Evolutionary conservation across 331 rosid genomes (phyloP).

Genomic region (Ulmus americana): DNA sequence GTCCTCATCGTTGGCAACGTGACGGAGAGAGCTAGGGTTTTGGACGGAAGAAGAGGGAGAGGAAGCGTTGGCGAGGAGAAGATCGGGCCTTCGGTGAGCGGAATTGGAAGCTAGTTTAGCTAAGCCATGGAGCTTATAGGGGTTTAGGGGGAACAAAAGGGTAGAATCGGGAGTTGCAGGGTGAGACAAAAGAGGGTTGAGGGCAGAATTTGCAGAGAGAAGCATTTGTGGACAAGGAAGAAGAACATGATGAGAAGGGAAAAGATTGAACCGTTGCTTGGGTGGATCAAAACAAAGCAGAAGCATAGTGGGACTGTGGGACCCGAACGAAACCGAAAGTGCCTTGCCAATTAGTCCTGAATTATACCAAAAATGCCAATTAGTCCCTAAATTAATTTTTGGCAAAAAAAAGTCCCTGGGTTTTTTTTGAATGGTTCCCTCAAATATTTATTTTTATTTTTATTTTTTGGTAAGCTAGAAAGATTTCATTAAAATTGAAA

Average conservation of each 20-base stretch:
- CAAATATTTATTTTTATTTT: too few species aligned
- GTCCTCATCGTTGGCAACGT: slow-evolving; percentile 34
- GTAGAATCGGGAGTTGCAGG: slow-evolving; percentile 20
- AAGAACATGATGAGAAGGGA: neutral
- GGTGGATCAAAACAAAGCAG: slow-evolving; percentile 14
- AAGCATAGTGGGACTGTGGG: neutral
- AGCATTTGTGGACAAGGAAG: slow-evolving; percentile 25
- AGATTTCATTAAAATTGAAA: too few species aligned
- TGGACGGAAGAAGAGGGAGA: slow-evolving; percentile 43
- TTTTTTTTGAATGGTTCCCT: too few species aligned
- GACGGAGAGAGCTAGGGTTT: slow-evolving; percentile 35
- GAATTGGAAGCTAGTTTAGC: neutral
- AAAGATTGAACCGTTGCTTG: slow-evolving; percentile 6
- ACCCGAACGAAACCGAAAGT: too few species aligned
- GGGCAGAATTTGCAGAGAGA: slow-evolving; percentile 32
- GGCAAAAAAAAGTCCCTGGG: too few species aligned
- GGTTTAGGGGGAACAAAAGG: slow-evolving; percentile 15
- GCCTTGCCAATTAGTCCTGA: neutral
- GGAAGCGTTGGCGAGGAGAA: slow-evolving; percentile 20
- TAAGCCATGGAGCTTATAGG: slow-evolving; percentile 19
- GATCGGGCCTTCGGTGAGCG: slow-evolving; percentile 7
- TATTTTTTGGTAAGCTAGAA: too few species aligned
- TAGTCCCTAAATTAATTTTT: too few species aligned
- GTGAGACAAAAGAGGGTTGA: slow-evolving; percentile 20
- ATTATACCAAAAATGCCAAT: too few species aligned